Conservation (phyloP, 169 alveolate species). For the Eimeria falciformis region DNA sequence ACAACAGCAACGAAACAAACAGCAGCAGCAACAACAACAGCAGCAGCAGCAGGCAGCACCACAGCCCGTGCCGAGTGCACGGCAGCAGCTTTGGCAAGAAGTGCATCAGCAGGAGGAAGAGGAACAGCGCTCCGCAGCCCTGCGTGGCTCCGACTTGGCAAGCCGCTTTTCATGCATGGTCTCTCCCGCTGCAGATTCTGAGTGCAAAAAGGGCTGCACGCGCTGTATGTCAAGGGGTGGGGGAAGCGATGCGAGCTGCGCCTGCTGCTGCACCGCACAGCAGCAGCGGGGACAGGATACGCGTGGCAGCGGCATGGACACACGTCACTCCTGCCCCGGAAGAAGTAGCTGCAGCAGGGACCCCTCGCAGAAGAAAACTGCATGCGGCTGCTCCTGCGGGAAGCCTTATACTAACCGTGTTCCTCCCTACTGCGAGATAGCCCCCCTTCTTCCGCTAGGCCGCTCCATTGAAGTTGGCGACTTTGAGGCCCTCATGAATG, state of each 20-base stretch:
- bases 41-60: slow-evolving; percentile 34
- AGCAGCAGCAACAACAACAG: slow-evolving; percentile 64
- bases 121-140: slow-evolving; percentile 3
- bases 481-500: slow-evolving; percentile 66
- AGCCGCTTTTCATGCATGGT: neutral
- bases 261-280: neutral
- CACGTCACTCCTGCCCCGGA: neutral
- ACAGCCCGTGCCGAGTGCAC: slow-evolving; percentile 6
- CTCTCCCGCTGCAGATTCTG: slow-evolving; percentile 20
- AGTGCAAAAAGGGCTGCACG: neutral
- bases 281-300: neutral
- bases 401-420: slow-evolving; percentile 34
- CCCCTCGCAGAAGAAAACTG: neutral
- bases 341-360: neutral
- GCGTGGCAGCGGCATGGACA: neutral
- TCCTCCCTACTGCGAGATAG: slow-evolving; percentile 77
- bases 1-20: neutral
- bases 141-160: neutral
- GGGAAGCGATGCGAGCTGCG: neutral
- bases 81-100: slow-evolving; percentile 54
- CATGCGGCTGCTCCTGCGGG: slow-evolving; percentile 6
- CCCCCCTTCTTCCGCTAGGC: slow-evolving; percentile 71
- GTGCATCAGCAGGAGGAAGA: slow-evolving; percentile 37
- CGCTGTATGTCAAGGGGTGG: too few species aligned
- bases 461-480: slow-evolving; percentile 41